Percentiles rank a stretch among this genome's conserved stretches.
These are phyloP conservation scores for Picea engelmannii DNA, from an alignment of 83 land plant genomes.

Conservation along the genomic window DNA sequence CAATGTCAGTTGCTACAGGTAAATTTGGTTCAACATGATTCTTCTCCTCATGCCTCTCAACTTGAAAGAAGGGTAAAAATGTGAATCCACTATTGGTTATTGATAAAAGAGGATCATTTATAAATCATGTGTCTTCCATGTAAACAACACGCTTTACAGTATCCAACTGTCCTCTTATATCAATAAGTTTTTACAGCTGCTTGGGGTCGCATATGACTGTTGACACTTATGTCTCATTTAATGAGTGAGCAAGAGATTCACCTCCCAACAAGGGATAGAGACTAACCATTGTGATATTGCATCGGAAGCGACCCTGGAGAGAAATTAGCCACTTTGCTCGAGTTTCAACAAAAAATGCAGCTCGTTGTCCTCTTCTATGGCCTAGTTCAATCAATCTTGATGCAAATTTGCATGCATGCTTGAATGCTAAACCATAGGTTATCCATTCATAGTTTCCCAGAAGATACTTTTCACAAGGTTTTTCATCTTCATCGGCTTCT, in stretches of 20 bases:
- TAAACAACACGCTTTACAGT: slow-evolving; percentile 80
- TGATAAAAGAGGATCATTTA: slow-evolving; percentile 20
- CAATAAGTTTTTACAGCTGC: slow-evolving; percentile 79
- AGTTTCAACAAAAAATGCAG: slow-evolving; percentile 53
- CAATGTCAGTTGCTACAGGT: slow-evolving; percentile 81
- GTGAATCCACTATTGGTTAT: slow-evolving; percentile 55
- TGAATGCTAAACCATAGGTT: slow-evolving; percentile 33
- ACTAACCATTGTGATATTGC: slow-evolving; percentile 40
- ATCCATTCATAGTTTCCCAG: slow-evolving; percentile 45
- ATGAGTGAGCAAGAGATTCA: slow-evolving; percentile 49
- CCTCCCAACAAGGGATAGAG: slow-evolving; percentile 52
- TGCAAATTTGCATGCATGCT: slow-evolving; percentile 27
- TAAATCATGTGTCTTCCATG: slow-evolving; percentile 60
- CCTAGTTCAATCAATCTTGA: slow-evolving; percentile 52
- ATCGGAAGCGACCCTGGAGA: slow-evolving; percentile 54
- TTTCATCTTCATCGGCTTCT: slow-evolving; percentile 33
- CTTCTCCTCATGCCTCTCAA: slow-evolving; percentile 59
- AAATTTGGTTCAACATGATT: slow-evolving; percentile 60
- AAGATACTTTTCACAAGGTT: slow-evolving; percentile 42
- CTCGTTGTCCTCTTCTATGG: slow-evolving; percentile 37
- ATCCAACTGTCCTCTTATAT: slow-evolving; percentile 65
- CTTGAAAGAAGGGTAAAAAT: slow-evolving; percentile 61
- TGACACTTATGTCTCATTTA: slow-evolving; percentile 89
- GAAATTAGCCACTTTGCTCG: slow-evolving; percentile 54
- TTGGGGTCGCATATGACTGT: slow-evolving; percentile 92